Percentiles rank a stretch among this genome's conserved stretches.
phyloP scores from a whole-genome alignment of 768 basidiomycete species.

The Glaciozyma martinii region DNA sequence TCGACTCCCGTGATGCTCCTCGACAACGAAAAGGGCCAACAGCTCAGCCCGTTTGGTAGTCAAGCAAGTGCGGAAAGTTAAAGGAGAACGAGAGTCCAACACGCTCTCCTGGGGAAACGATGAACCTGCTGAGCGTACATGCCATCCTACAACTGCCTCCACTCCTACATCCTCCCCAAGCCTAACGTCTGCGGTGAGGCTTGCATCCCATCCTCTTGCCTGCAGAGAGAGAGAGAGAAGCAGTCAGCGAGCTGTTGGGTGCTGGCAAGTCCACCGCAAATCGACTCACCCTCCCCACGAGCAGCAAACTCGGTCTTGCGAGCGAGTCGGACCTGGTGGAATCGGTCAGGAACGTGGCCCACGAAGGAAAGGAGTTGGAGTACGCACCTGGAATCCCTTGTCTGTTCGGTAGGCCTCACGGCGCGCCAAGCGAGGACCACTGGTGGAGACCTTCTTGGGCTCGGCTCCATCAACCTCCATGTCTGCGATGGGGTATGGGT shows the following conservation, averaged over 20 bases:
- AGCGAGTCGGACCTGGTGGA: not conserved
- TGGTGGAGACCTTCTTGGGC: constrained; percentile 38
- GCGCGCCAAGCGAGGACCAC: constrained; percentile 37
- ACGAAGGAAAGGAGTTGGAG: not conserved
- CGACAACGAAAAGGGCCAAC: too few species aligned
- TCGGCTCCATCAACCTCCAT: constrained; percentile 21
- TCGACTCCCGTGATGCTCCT: too few species aligned
- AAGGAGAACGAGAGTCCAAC: too few species aligned
- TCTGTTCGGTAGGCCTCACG: constrained; percentile 38
- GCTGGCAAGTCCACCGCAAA: not conserved
- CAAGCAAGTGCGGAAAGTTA: too few species aligned
- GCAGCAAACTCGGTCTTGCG: not conserved
- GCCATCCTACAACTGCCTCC: too few species aligned
- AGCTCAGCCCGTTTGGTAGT: too few species aligned
- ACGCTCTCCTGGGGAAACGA: too few species aligned
- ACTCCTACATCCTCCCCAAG: not conserved
- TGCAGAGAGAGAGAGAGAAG: not conserved
- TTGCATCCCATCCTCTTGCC: constrained; percentile 28
- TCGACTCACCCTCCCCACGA: constrained; percentile 3
- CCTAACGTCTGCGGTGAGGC: constrained; percentile 26
- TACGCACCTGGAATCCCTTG: constrained; percentile 34
- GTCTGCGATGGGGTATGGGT: not conserved
- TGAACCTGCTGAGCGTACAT: too few species aligned
- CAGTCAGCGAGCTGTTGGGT: not conserved
- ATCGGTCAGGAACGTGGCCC: not conserved